These are phyloP conservation scores for Pachyrhizus erosus DNA, from an alignment of 306 rosid genomes.

Conservation along the genomic window DNA sequence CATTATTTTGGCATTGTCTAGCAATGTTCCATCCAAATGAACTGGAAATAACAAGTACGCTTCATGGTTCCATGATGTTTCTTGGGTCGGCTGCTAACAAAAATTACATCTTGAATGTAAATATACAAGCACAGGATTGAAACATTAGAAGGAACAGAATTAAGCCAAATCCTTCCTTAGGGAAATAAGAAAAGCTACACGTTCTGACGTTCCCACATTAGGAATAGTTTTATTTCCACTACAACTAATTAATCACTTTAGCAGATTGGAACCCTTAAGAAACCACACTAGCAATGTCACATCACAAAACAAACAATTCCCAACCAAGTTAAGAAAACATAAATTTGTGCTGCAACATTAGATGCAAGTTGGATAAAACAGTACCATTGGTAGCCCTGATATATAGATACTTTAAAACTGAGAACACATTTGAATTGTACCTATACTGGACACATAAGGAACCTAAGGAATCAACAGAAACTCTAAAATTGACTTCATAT, in stretches of 20 bases:
- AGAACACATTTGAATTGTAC: background rate
- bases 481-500: background rate
- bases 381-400: background rate
- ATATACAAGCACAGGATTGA: constrained; percentile 31
- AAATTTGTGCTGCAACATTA: background rate
- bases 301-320: constrained; percentile 11
- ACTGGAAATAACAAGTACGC: constrained; percentile 96
- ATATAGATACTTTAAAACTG: background rate
- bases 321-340: constrained; percentile 34
- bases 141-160: constrained; percentile 11
- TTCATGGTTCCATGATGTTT: constrained; percentile 91
- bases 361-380: constrained; percentile 11
- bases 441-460: background rate
- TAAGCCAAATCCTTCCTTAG: background rate
- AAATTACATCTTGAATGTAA: constrained; percentile 35
- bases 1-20: constrained; percentile 89
- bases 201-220: background rate
- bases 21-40: constrained; percentile 95
- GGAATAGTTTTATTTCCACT: constrained; percentile 14
- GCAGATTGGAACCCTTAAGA: background rate
- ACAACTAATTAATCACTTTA: constrained; percentile 21
- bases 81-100: constrained; percentile 76
- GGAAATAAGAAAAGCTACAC: background rate
- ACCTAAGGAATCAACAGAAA: background rate
- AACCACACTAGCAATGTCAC: constrained; percentile 12